phyloP scores from a whole-genome alignment of 305 asterid species.

The Coffea humblotiana region DNA sequence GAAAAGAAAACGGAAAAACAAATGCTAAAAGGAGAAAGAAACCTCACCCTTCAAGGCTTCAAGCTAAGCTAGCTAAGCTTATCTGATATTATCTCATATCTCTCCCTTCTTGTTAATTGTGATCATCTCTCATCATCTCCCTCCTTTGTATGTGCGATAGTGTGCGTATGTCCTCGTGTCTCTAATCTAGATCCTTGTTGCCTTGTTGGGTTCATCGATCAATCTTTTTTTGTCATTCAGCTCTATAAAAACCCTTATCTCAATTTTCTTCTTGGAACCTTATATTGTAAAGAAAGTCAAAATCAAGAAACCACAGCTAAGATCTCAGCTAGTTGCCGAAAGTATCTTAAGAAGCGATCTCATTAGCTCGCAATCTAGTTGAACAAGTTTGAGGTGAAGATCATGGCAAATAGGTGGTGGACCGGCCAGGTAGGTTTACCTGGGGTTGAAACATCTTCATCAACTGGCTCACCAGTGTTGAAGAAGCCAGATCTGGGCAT shows the following conservation, averaged over 20 bases:
- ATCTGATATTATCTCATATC: neutral
- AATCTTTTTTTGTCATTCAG: neutral
- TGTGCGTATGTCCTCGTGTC: neutral
- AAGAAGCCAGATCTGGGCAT: slow-evolving; percentile 48
- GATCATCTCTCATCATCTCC: neutral
- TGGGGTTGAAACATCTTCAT: slow-evolving; percentile 39
- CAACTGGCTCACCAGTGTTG: slow-evolving; percentile 29
- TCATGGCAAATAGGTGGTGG: slow-evolving; percentile 49
- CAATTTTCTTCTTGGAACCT: neutral
- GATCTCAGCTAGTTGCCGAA: slow-evolving; percentile 8
- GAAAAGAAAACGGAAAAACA: neutral
- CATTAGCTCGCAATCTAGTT: neutral
- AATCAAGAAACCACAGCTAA: neutral
- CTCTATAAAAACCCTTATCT: slow-evolving; percentile 2
- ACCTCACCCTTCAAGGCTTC: neutral
- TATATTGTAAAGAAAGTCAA: neutral
- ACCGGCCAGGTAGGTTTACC: slow-evolving; percentile 41
- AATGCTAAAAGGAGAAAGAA: neutral
- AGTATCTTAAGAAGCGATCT: neutral
- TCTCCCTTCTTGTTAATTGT: neutral
- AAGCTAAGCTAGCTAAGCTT: neutral
- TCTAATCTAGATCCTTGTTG: slow-evolving; percentile 13
- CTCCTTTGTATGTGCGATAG: neutral
- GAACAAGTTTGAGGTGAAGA: neutral
- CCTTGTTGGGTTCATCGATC: slow-evolving; percentile 25